These are phyloP conservation scores for Colletotrichum sp. DNA, from an alignment of 2,329 filamentous ascomycete species.

Conservation along the genomic window DNA sequence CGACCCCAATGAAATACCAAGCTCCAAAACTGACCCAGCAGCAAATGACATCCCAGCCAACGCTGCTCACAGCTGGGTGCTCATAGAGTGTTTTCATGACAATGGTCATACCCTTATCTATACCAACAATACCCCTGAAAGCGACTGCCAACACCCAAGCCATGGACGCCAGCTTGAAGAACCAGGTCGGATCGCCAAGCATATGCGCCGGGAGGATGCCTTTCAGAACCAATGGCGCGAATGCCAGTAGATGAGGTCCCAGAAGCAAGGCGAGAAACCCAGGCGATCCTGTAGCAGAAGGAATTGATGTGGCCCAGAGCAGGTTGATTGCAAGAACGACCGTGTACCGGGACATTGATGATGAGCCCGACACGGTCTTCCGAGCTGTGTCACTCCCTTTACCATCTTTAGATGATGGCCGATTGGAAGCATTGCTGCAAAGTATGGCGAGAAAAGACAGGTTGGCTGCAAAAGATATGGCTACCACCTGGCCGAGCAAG, in stretches of 20 bases:
- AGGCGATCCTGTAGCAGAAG: slow-evolving; percentile 5
- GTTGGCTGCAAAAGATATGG: too few relatives aligned
- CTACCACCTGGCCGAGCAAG: too few relatives aligned
- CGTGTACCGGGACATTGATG: slow-evolving; percentile 4
- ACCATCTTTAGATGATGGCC: background rate
- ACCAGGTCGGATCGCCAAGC: slow-evolving; percentile 9
- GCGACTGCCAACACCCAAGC: slow-evolving; percentile 6
- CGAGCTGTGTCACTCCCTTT: background rate
- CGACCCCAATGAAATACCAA: slow-evolving; percentile 18
- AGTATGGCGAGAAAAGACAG: too few relatives aligned
- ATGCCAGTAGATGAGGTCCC: slow-evolving; percentile 27
- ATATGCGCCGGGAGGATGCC: background rate
- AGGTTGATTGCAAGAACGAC: slow-evolving; percentile 20
- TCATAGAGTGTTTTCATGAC: slow-evolving; percentile 22
- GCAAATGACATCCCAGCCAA: slow-evolving; percentile 31
- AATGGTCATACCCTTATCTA: slow-evolving; percentile 1
- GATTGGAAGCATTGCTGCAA: too few relatives aligned
- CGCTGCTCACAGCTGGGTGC: slow-evolving; percentile 30
- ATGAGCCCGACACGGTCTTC: background rate
- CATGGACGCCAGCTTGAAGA: slow-evolving; percentile 12
- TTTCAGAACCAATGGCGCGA: slow-evolving; percentile 26
- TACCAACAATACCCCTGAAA: background rate
- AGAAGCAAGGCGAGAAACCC: slow-evolving; percentile 25
- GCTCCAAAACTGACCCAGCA: slow-evolving; percentile 27
- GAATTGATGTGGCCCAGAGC: slow-evolving; percentile 17